Base-by-base conservation (phyloP, 441 rosid species). In the Arabidopsis lyrata region DNA sequence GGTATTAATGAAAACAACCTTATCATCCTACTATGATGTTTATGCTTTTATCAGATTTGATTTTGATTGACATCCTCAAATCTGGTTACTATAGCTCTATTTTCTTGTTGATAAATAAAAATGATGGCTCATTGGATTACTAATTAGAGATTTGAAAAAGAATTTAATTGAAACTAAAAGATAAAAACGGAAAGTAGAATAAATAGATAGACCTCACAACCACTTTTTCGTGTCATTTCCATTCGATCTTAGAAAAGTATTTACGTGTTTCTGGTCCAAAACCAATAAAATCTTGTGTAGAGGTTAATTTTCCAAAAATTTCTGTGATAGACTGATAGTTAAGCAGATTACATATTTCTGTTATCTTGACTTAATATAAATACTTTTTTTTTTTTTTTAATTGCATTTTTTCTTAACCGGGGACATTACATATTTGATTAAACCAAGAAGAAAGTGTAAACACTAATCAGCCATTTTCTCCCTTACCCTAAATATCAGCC, bases 401-500 rank as follows among this genome's bases (percentile, higher is more conserved):
- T 24, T 24, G 4, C 27, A 24, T 24, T 24, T 24, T 24, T 24
- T 29, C 53, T 16, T 11, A 70, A 70, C 39, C 10, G 3, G 57
- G 16, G 42, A 15, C 31, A 35, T 49, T 13, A 16, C 5, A 50
- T 3, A 71, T 34, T 38, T 61, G 34, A 20, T 29, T 42, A 42
- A 42, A 63, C 63, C 36, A 73, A 54, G 20, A 44, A 52, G 9
- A 35, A 32, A 56, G 41, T 55, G 11, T 29, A 22, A 22, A 29
- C 31, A 29, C 31, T 4, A 22, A 18, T 70, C 72, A 76, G 41
- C 72, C 67, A 49, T 32, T 8, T 76, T 29, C 31, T 48, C 55
- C 9, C n/a, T 18, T 44, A 48, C 74, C 80, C 72, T 48, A 10
- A 41, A 63, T 20, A 49, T 22, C 63, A 57, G 80, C 67, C 80